Evolutionary conservation across 176 grass and related monocot genomes (phyloP).

Genomic region (Echinochloa phyllopogon): DNA sequence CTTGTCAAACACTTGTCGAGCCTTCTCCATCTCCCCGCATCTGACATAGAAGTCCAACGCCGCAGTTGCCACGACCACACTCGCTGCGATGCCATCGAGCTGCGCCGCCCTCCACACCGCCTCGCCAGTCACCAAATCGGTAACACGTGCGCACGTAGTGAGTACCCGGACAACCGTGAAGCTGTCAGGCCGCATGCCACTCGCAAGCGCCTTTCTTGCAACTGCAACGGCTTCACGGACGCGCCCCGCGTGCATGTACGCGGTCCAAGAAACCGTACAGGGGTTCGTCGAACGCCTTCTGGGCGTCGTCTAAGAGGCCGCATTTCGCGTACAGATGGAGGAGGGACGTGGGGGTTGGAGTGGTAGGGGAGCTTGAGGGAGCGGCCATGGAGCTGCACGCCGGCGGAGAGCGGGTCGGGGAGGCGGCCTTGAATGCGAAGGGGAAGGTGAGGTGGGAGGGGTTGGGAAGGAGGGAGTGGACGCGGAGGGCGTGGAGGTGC

Average conservation of each 20-base stretch:
- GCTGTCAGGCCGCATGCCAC: constrained; percentile 55
- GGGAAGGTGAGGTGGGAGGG: constrained; percentile 63
- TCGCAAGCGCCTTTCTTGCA: constrained; percentile 28
- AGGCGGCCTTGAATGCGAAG: constrained; percentile 65
- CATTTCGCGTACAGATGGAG: constrained; percentile 59
- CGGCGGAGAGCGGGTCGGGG: constrained; percentile 25
- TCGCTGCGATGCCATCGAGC: constrained; percentile 30
- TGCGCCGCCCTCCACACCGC: constrained; percentile 35
- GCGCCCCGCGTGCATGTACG: constrained; percentile 45
- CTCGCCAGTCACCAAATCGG: constrained; percentile 52
- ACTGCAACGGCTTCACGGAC: constrained; percentile 27
- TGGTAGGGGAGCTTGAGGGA: constrained; percentile 60
- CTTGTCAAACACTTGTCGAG: constrained; percentile 55
- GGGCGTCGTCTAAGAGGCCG: constrained; percentile 33
- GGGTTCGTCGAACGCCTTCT: constrained; percentile 69
- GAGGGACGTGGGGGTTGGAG: constrained; percentile 52
- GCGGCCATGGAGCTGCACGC: constrained; percentile 53
- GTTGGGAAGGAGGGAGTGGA: constrained; percentile 37
- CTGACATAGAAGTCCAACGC: constrained; percentile 63
- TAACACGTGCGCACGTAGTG: constrained; percentile 52
- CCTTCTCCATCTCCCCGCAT: constrained; percentile 60
- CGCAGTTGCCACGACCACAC: constrained; percentile 59
- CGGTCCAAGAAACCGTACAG: constrained; percentile 63
- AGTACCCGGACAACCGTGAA: constrained; percentile 58
- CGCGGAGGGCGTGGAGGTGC: constrained; percentile 49